A percentile compares a stretch with the other conserved stretches of the same genome.
These are phyloP conservation scores for Balansia obtecta DNA, from an alignment of 2,329 filamentous ascomycete genomes.

Conservation along the genomic window DNA sequence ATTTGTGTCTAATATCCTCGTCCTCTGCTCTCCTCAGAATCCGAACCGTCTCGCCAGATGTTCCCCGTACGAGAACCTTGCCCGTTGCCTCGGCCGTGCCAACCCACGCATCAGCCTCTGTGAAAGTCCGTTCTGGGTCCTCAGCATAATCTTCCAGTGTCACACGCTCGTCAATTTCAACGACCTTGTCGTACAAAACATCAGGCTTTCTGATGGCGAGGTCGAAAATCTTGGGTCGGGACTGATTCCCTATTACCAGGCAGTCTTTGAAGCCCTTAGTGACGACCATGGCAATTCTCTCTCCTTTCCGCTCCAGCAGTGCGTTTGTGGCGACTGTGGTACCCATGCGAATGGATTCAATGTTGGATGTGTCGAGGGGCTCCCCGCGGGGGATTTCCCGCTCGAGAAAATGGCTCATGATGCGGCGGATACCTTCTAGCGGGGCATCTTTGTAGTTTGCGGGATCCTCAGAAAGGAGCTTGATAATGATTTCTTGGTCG, in stretches of 20 bases:
- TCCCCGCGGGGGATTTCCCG: constrained; percentile 21
- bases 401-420: constrained; percentile 22
- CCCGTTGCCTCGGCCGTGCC: constrained; percentile 34
- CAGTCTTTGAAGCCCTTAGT: constrained; percentile 64
- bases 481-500: constrained; percentile 56
- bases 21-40: constrained; percentile 49
- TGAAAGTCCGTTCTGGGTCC: constrained; percentile 37
- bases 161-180: constrained; percentile 65
- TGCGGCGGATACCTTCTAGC: constrained; percentile 53
- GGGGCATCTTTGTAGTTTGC: constrained; percentile 62
- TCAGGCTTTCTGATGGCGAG: constrained; percentile 56
- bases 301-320: constrained; percentile 61
- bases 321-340: constrained; percentile 71
- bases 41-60: constrained; percentile 57
- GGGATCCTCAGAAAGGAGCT: constrained; percentile 60
- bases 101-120: constrained; percentile 37
- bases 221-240: constrained; percentile 61
- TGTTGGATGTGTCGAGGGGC: constrained; percentile 21
- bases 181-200: constrained; percentile 54
- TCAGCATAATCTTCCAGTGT: constrained; percentile 64
- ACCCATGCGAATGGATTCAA: constrained; percentile 66
- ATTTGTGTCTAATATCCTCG: constrained; percentile 37
- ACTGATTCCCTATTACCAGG: constrained; percentile 61
- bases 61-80: constrained; percentile 50
- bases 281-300: constrained; percentile 56